Evolutionary conservation across 2,329 filamentous ascomycete species (phyloP), one percentile per base, ranked within the genome.

Genomic region (Cryphonectria naterciae): DNA sequence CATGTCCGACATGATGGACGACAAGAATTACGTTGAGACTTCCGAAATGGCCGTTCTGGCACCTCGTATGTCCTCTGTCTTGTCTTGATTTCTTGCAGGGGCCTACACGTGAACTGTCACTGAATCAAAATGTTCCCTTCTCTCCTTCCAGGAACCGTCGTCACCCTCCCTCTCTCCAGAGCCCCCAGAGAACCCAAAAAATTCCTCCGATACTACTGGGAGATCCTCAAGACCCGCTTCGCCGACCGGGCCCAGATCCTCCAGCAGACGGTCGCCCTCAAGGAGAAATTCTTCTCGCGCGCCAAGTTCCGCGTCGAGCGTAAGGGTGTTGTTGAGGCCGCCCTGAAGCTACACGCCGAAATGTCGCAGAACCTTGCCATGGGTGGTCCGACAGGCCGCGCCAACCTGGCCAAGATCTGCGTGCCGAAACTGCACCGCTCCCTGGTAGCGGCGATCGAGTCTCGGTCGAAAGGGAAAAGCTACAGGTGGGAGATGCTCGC

Each of bases 321-420:
- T 19, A 74, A 79, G 32, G 77, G 79, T 67, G 81, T 88, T 63
- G 78, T 83, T 11, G 85, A 88, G 1, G 84, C 85, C 0, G 91
- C 89, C 43, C 85, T 87, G 75, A 84, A 82, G 28, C 81, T 92
- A 76, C 90, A 93, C 79, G 81, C 82, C 67, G 81, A 87, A 74
- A 87, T 93, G 84, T 88, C 89, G 75, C 83, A 85, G 70, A 87
- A 87, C 5, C 86, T 92, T 65, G 91, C 91, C 8, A 79, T 80
- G 2, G 89, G 88, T 71, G 68, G 68, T 11, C 28, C 61, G 22
- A 64, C 22, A 6, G 87, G 92, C 80, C 80, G 82, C 74, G 74
- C 77, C 2, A 80, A 83, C 6, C 80, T 92, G 37, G 79, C 83
- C 62, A 78, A 79, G 39, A 79, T 91, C 63, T 92, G 90, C 81